Base-by-base conservation (phyloP, 176 grass and related monocot genomes). In the Neostapfia colusana region DNA sequence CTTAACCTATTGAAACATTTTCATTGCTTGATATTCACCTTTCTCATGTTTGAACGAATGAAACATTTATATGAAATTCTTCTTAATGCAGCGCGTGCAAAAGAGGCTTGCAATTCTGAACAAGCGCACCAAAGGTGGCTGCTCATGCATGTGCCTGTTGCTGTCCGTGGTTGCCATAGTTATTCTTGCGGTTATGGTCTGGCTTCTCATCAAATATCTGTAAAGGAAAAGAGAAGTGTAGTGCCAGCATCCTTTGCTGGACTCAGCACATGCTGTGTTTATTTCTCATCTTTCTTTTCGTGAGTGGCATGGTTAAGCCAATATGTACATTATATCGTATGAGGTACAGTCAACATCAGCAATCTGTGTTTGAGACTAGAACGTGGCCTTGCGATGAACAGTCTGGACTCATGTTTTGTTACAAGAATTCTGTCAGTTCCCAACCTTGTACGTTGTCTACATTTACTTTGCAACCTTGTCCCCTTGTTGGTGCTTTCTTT, bases 131-230 rank as follows among this genome's bases (percentile, higher is more conserved):
- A 92, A 98, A 90, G 87, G 86, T 72, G 89, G 84, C 57, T 97
- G 94, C 83, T 97, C 94, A 16, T 89, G 89, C 89, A 91, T 84
- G 89, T 91, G 79, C 51, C 45, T 97, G 76, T 75, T 93, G 58
- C 36, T 98, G 36, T 92, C 89, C 3, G 76, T 93, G 4, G 20
- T 84, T 2, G 85, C 86, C 44, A 94, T 94, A 74, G 89, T 98
- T 46, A 79, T 92, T 76, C 89, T 98, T 8, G 87, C 74, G 0
- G 91, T 85, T 61, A 85, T 98, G 7, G 89, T 82, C 40, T 98
- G 91, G 91, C 74, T 88, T 83, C 89, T 98, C 53, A 67, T 98
- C 72, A 98, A 94, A 76, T 92, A 98, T 78, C 65, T 98, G 79
- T 98, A 84, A 82, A 76, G 16, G 35, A 49, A 57, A 70, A 34